phyloP scores from a whole-genome alignment of 2,329 filamentous ascomycete genomes.

The Pseudogymnoascus sp. region DNA sequence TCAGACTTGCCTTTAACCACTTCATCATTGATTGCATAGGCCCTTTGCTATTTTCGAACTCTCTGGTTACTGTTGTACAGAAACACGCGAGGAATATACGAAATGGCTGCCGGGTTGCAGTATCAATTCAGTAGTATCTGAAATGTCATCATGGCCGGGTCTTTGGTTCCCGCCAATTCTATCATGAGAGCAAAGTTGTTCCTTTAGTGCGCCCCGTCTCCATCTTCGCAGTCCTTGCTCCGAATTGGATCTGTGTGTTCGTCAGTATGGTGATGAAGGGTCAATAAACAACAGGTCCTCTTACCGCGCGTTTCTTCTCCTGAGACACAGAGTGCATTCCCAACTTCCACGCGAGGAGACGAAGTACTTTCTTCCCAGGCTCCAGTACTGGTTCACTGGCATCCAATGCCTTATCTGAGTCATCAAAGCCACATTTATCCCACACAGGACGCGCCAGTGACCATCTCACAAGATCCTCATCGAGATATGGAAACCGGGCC shows the following conservation, averaged over 20 bases:
- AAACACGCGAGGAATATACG: conserved; percentile 38
- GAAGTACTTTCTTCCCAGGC: conserved; percentile 70
- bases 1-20: conserved; percentile 58
- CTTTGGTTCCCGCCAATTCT: conserved; percentile 1
- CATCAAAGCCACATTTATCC: conserved; percentile 84
- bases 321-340: conserved; percentile 62
- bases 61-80: conserved; percentile 30
- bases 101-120: conserved; percentile 22
- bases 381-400: conserved; percentile 44
- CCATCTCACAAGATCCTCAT: conserved; percentile 78
- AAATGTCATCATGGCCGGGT: conserved; percentile 53
- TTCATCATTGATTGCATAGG: conserved; percentile 22
- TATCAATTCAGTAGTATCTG: conserved; percentile 68
- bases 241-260: conserved; percentile 63
- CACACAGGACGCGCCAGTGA: conserved; percentile 65
- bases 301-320: conserved; percentile 89
- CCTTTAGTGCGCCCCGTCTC: conserved; percentile 61
- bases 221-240: conserved; percentile 76
- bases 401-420: conserved; percentile 26
- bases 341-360: conserved; percentile 66
- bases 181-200: conserved; percentile 49
- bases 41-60: conserved; percentile 16
- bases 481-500: conserved; percentile 81
- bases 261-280: conserved; percentile 16
- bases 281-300: conserved; percentile 26